Base-by-base conservation (phyloP, 805 yeast species). In the Candida krabiensis region DNA sequence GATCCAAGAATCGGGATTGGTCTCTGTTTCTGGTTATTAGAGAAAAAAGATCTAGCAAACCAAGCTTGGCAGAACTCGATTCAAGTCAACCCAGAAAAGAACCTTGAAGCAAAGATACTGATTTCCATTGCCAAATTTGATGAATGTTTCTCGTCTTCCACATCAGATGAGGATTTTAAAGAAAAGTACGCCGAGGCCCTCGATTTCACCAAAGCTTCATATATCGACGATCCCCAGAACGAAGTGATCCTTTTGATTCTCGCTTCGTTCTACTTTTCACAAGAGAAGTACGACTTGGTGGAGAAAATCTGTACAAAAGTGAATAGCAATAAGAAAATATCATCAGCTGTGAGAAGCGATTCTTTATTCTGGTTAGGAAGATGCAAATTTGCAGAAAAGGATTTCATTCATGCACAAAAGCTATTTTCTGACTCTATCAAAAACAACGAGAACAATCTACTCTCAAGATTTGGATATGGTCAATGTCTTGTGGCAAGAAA, bases 1-100 rank as follows among this genome's bases (percentile, higher is more conserved):
- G 97, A 91, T 64, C 95, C 97, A 14, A 73, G 99, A 61, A 75
- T 93, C 43, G 99, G 98, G 19, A 79, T 91, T 44, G 99, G 99
- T 24, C 67, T 93, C 47, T 90, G 97, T 61, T 91, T 82, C 58
- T 93, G 97, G 97, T 77, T 77, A 43, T 67, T 93, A 44, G 83
- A 83, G 36, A 95, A 87, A 59, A 75, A 77, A 46, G 75, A 74
- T 35, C 75, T 87, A 67, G 98, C 99, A 0, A 55, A 74, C 5
- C 66, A 68, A 34, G 83, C 98, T 0, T 93, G 98, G 97, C 75
- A 77, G 45, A 75, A 97, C 54, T 74, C 87, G 1, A 63, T 80
- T 22, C 84, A 82, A 56, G 61, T 91, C 28, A 77, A 83, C 46
- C 79, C 83, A 4, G 54, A 50, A 9, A 56, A 67, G 17, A 79